Evolutionary conservation across 768 basidiomycete species (phyloP), one percentile per base, ranked within the genome.

Genomic region (Rhodotorula toruloides): DNA sequence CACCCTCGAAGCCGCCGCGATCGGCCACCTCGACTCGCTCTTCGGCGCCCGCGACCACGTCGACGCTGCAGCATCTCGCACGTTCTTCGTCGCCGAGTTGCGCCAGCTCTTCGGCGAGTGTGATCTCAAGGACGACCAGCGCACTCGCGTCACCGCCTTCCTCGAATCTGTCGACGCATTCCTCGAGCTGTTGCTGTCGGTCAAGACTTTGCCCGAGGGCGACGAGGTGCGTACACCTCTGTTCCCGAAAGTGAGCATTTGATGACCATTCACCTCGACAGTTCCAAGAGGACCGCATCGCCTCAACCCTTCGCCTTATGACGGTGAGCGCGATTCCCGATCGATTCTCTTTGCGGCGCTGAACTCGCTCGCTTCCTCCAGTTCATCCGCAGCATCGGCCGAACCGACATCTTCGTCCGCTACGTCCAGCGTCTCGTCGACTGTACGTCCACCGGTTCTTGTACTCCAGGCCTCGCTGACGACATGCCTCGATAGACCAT

Each of bases 11-110:
- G 87, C 89, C 71, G 92, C 93, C 77, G 82, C 97, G 12, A 89
- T 98, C 72, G 92, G 85, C 71, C 87, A 89, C 67, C 80, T 98
- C 40, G 92, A 98, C 75, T 85, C 86, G 31, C 77, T 98, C 31
- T 96, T 96, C 80, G 92, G 92, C 87, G 89, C 87, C 25, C 89
- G 91, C 70, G 88, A 87, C 77, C 90, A 78, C 86, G 88, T 68
- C 37, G 72, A 74, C 62, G 68, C 74, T n/a, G n/a, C n/a, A n/a
- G n/a, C 48, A 40, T 74, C 9, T 64, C 65, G n/a, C 84, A 92
- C 56, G 88, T 92, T 93, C 78, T 98, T 98, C 81, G 86, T 97
- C 73, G 84, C 86, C 27, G 90, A 93, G 64, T 83, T 98, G 49
- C 86, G 91, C 22, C 85, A 86, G 70, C 80, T 96, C n/a, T 97